Evolutionary conservation across 1,284 basidiomycete genomes (phyloP).

Genomic region (Ceratobasidium sp.): DNA sequence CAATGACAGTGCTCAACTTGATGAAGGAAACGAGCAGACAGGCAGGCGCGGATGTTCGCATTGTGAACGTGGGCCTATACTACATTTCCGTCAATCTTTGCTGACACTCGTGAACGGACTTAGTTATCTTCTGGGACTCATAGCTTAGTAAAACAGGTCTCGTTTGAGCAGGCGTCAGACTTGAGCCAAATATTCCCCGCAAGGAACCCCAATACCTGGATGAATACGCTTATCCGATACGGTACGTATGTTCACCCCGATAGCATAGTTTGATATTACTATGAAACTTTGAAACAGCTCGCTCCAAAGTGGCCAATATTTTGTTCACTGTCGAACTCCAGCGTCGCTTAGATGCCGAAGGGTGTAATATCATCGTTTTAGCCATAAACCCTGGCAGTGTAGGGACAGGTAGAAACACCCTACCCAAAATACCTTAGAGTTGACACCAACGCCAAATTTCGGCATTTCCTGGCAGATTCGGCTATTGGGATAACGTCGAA

Average conservation of each 20-base stretch:
- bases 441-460: too few relatives aligned
- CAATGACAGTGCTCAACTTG: not conserved
- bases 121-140: not conserved
- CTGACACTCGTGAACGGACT: not conserved
- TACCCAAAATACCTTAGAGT: fast-evolving
- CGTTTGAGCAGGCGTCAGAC: not conserved
- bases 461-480: not conserved
- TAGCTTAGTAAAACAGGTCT: not conserved
- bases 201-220: not conserved
- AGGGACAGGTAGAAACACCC: not conserved
- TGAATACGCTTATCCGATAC: not conserved
- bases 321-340: not conserved
- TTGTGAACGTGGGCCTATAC: conserved; percentile 5
- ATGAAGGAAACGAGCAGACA: conserved; percentile 3
- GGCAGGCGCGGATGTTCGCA: conserved; percentile 22
- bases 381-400: not conserved
- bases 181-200: not conserved
- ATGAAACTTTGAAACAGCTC: too few relatives aligned
- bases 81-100: not conserved
- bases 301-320: not conserved
- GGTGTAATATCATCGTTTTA: not conserved
- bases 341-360: not conserved
- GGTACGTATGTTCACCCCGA: conserved; percentile 5
- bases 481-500: not conserved
- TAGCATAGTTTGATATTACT: too few relatives aligned